Conservation (phyloP, 495 filamentous ascomycete species). For the Mytilinidion resinicola region DNA sequence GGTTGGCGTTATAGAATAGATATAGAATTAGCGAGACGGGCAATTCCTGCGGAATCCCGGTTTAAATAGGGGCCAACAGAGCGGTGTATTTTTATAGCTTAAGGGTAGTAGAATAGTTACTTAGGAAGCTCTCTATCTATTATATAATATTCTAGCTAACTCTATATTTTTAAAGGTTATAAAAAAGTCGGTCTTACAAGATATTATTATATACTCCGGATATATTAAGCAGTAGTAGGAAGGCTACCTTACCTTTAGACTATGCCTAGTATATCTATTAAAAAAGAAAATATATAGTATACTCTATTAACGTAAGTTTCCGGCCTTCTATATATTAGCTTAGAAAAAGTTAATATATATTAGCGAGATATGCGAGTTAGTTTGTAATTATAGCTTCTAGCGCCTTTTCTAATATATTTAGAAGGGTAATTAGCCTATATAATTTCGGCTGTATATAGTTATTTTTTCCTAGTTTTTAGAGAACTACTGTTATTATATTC, state of each 20-base stretch:
- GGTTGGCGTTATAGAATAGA: slow-evolving; percentile 24
- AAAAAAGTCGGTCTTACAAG: slow-evolving; percentile 20
- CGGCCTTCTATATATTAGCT: slow-evolving; percentile 24
- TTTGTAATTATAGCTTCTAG: slow-evolving; percentile 29
- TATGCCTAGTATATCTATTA: slow-evolving; percentile 22
- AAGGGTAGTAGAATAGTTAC: neutral
- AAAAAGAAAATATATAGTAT: slow-evolving; percentile 28
- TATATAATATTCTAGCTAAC: slow-evolving; percentile 1
- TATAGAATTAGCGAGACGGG: slow-evolving; percentile 30
- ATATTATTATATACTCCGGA: slow-evolving; percentile 28
- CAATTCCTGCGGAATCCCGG: slow-evolving; percentile 15
- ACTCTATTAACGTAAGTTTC: slow-evolving; percentile 20
- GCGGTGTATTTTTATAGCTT: slow-evolving; percentile 1
- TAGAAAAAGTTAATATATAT: slow-evolving; percentile 27
- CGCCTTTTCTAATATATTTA: slow-evolving; percentile 36
- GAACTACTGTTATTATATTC: slow-evolving; percentile 29
- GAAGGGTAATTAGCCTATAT: slow-evolving; percentile 35
- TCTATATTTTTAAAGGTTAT: slow-evolving; percentile 22
- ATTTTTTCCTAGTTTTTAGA: slow-evolving; percentile 30
- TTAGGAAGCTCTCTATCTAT: slow-evolving; percentile 1
- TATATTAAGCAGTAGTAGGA: slow-evolving; percentile 26
- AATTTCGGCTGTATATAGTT: slow-evolving; percentile 32
- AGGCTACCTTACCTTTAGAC: slow-evolving; percentile 9
- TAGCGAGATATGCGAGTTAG: slow-evolving; percentile 23
- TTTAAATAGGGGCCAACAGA: neutral